These are phyloP conservation scores for Berberis vulgaris DNA, from an alignment of 164 flowering plant species.

Conservation along the genomic window DNA sequence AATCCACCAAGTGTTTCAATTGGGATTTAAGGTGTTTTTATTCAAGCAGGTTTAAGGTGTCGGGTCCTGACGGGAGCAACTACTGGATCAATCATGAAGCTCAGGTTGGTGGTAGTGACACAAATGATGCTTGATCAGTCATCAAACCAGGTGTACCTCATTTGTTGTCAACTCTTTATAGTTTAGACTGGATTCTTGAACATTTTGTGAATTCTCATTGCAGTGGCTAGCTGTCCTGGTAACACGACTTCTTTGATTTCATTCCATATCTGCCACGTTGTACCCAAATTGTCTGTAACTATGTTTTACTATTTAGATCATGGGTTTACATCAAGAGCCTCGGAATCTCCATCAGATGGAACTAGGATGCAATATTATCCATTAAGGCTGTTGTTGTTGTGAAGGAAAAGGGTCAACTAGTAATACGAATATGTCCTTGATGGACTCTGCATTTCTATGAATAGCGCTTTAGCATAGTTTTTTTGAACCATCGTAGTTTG, in stretches of 20 bases:
- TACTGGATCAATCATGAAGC: conserved; percentile 62
- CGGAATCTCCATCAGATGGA: too few relatives aligned
- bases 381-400: too few relatives aligned
- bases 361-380: too few relatives aligned
- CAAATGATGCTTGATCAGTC: conserved; percentile 45
- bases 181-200: neutral
- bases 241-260: neutral
- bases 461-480: too few relatives aligned
- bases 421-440: too few relatives aligned
- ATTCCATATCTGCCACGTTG: neutral
- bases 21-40: neutral
- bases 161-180: neutral
- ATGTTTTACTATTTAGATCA: too few relatives aligned
- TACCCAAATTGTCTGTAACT: too few relatives aligned
- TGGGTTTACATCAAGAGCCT: too few relatives aligned
- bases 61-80: conserved; percentile 73
- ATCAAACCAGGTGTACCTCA: neutral
- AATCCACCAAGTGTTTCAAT: neutral
- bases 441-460: too few relatives aligned
- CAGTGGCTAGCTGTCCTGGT: neutral
- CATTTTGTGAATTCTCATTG: conserved; percentile 1
- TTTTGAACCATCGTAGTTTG: too few relatives aligned
- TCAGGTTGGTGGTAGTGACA: conserved; percentile 60
- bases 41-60: conserved; percentile 52
- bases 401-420: too few relatives aligned